Base-by-base conservation (phyloP, 257 asterid species). In the Nicotiana sylvestris region DNA sequence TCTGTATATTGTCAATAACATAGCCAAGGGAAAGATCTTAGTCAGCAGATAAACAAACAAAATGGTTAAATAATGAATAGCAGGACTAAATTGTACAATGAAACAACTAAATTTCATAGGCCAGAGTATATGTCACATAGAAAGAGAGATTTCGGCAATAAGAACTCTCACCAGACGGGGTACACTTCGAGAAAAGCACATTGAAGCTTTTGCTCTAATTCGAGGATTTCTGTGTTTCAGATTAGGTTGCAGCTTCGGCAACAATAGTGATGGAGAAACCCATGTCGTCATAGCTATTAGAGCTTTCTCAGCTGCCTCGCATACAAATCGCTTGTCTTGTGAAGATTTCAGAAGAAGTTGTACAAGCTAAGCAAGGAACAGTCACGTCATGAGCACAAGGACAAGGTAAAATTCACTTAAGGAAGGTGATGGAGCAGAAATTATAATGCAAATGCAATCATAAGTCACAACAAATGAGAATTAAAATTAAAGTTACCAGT, bases 251-350 rank as follows among this genome's bases (percentile, higher is more conserved):
- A 95, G 77, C 88, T 92, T 93, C 49, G 98, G 98, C 80, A 95
- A 86, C 88, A 93, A 85, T n/a, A 88, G 85, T 82, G 84, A 89
- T 32, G 98, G 97, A 62, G 98, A 90, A 86, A 95, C 87, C 89
- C 90, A 95, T 66, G 86, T 92, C 17, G 98, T 93, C 92, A 95
- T 82, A 87, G 93, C 86, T 62, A 88, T 81, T 69, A 95, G 83
- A 86, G 98, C 95, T 82, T 89, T 88, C 86, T 90, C 98, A 69
- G 98, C 98, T 82, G 98, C 98, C 86, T 95, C 98, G 11, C 98
- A 92, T 30, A 95, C 98, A 78, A 95, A 95, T 86, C 88, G 91
- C 89, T 95, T 95, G 91, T 95, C 98, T 95, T 95, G 98, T 78
- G 98, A 93, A 83, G 98, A 88, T 81, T 93, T 95, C 84, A 95